Base-by-base conservation (phyloP, 306 rosid genomes). In the Cucurbita maxima region DNA sequence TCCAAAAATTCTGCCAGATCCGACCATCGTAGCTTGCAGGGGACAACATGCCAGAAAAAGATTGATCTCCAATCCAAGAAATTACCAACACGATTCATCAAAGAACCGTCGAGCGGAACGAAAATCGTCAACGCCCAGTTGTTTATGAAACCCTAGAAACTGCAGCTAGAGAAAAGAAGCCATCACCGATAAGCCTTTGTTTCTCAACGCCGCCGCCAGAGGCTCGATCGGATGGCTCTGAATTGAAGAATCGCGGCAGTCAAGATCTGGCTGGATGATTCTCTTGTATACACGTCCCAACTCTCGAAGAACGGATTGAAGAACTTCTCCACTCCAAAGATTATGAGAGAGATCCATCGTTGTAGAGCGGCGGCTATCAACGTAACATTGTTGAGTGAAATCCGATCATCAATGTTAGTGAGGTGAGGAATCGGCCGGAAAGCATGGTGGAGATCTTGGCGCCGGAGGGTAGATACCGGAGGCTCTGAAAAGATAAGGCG, bases 341-440 rank as follows among this genome's bases (percentile, higher is more conserved):
- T 77, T 11, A 81, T 45, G 48, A 89, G 76, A 18, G 77, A 71
- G 77, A 71, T n/a, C 78, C 86, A 51, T 87, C 84, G n/a, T 59
- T 76, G 72, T 73, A 86, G 13, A 89, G 34, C 16, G 86, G 92
- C 4, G 70, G 50, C 10, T 58, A 8, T 76, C 52, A 3, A 87
- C 69, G 88, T 76, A 10, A 87, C 80, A 54, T 87, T 85, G 86
- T 85, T 89, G 79, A 87, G 58, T 14, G 92, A 85, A 71, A 87
- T 44, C 3, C 10, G 63, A 55, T 8, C 6, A 7, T 47, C 72
- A 16, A 20, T 19, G 19, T 30, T 62, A 48, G 90, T 85, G 74
- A 85, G 57, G 77, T 71, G 61, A 89, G 83, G 69, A 77, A 75
- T 47, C 82, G 82, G 41, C 71, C 59, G 3, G 76, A 45, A 57